phyloP scores from a whole-genome alignment of 352 stramenopile species.

The Phytopythium montanum region DNA sequence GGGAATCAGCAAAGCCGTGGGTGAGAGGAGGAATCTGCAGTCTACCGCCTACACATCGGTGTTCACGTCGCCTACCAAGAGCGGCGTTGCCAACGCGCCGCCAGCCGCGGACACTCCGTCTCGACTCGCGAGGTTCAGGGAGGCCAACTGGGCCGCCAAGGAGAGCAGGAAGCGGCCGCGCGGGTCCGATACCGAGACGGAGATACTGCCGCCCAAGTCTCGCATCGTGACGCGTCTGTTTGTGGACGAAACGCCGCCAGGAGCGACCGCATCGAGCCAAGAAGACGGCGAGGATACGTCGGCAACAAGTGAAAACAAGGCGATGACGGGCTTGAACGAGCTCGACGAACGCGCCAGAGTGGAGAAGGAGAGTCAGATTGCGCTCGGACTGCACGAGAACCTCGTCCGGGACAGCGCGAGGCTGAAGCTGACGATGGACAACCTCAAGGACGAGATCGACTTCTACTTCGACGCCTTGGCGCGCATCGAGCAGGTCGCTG shows the following conservation, averaged over 20 bases:
- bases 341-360: constrained; percentile 14
- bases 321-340: not conserved
- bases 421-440: constrained; percentile 41
- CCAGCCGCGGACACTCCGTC: constrained; percentile 12
- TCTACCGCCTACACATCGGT: constrained; percentile 4
- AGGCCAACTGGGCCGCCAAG: constrained; percentile 13
- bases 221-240: constrained; percentile 11
- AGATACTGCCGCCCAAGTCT: constrained; percentile 9
- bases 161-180: constrained; percentile 13
- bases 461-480: constrained; percentile 46
- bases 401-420: constrained; percentile 40
- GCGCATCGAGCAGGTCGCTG: constrained; percentile 31
- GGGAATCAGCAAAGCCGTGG: not conserved
- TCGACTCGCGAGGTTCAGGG: constrained; percentile 12
- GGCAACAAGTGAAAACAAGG: not conserved
- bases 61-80: constrained; percentile 4
- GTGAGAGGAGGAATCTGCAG: not conserved
- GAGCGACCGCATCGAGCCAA: not conserved
- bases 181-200: not conserved
- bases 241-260: not conserved
- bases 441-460: constrained; percentile 44
- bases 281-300: not conserved
- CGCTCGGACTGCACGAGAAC: constrained; percentile 30
- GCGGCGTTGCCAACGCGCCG: not conserved
- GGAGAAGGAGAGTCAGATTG: constrained; percentile 30